Base-by-base conservation (phyloP, 805 yeast species). In the Komagataella ulmi region DNA sequence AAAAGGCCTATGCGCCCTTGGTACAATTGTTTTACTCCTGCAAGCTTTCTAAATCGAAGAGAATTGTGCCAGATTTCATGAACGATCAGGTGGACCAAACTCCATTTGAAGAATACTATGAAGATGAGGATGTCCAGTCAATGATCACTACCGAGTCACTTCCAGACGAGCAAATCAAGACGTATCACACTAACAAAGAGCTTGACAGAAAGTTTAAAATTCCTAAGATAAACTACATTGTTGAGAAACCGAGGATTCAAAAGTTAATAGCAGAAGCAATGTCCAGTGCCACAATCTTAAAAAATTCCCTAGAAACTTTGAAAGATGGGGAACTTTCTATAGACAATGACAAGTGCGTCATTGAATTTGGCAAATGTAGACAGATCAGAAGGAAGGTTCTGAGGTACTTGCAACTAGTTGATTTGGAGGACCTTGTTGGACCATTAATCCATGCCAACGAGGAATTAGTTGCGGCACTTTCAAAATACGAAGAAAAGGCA, bases 391-490 rank as follows among this genome's bases (percentile, higher is more conserved):
- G 96, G 54, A 82, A 80, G 59, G 80, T 93, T 14, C 71, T 93
- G 56, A 71, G 88, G 55, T 89, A 89, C 63, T 73, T 93, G 57
- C 98, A 93, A 66, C 73, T 79, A 50, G 88, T 89, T 45, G 85
- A 87, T 46, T 81, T 81, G 53, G 97, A 90, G 56, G 96, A 88
- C 60, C 85, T 81, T 55, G 67, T 93, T 55, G 98, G 97, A n/a
- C 76, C 88, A 47, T 73, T 93, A 55, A 79, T 93, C 53, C 83
- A 80, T 58, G 95, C 97, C 47, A 93, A 93, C 63, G 99, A 93
- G 59, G 90, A 88, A 63, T 74, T 93, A 54, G 95, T 93, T 6
- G 70, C 70, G 3, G 83, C 89, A 0, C 74, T 93, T 59, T 79
- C 80, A 58, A 67, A 71, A 51, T 90, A 80, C 63, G 96, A 90